Conservation (phyloP, 768 basidiomycete species). For the Mycena amicta region DNA sequence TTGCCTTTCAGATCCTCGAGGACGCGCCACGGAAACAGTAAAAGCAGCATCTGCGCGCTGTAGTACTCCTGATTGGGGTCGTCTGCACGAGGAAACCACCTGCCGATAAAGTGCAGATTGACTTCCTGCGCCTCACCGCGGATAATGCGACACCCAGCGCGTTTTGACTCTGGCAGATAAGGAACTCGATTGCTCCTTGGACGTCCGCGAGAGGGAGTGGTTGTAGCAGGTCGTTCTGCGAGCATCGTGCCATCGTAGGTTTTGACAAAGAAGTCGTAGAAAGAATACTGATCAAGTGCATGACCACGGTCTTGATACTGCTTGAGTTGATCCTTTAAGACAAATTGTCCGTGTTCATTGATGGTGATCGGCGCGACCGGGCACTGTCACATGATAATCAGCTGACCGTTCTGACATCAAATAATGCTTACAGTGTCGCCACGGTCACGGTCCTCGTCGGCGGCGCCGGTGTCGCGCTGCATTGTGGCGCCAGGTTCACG, state of each 20-base stretch:
- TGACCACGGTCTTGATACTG: conserved; percentile 26
- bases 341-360: neutral
- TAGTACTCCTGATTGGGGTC: conserved; percentile 22
- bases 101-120: conserved; percentile 35
- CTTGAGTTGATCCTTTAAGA: conserved; percentile 8
- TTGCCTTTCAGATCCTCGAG: conserved; percentile 26
- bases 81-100: conserved; percentile 31
- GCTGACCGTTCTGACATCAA: too few species aligned
- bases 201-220: too few species aligned
- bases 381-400: too few species aligned
- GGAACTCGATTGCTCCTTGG: conserved; percentile 19
- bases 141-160: conserved; percentile 21
- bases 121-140: conserved; percentile 33
- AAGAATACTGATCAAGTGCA: neutral
- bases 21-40: conserved; percentile 38
- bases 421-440: too few species aligned
- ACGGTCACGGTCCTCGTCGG: too few species aligned
- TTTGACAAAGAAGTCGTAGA: conserved; percentile 3
- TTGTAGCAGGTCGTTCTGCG: too few species aligned
- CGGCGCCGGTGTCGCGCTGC: too few species aligned
- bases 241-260: conserved; percentile 12
- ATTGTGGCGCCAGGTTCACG: too few species aligned
- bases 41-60: conserved; percentile 31
- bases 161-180: conserved; percentile 25
- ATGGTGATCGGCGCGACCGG: neutral